These are phyloP conservation scores for Nemania abortiva DNA, from an alignment of 2,329 filamentous ascomycete species.

Conservation along the genomic window DNA sequence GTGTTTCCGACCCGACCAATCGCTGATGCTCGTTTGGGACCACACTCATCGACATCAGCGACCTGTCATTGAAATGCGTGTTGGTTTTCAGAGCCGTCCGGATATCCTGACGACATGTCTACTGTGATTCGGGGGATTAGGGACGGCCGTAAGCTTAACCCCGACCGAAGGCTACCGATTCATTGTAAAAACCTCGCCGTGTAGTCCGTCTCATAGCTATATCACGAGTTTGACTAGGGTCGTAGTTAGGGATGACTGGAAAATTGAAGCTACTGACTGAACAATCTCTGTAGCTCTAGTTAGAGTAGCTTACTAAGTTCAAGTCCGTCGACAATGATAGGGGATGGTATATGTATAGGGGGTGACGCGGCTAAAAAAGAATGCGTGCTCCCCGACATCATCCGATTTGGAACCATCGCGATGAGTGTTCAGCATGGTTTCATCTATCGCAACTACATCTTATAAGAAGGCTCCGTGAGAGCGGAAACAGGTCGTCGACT, in stretches of 20 bases:
- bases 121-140: neutral
- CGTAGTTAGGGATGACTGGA: neutral
- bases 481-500: too few species aligned
- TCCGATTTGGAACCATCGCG: too few species aligned
- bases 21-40: neutral
- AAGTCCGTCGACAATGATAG: too few species aligned
- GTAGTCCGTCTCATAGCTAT: neutral
- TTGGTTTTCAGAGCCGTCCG: neutral
- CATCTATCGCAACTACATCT: too few species aligned
- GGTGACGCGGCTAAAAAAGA: too few species aligned
- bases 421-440: too few species aligned
- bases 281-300: too few species aligned
- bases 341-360: too few species aligned
- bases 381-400: too few species aligned
- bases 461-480: too few species aligned
- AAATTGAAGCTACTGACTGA: too few species aligned
- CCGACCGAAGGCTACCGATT: neutral
- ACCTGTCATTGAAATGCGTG: neutral
- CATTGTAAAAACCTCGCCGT: neutral
- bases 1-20: slow-evolving; percentile 27
- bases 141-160: slow-evolving; percentile 15
- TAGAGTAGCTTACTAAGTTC: too few species aligned
- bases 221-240: neutral
- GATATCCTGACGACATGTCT: neutral
- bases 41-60: neutral